Percentiles rank a stretch among this genome's conserved stretches.
phyloP scores from a whole-genome alignment of 176 grass and related monocot genomes.

The Oryza officinalis region DNA sequence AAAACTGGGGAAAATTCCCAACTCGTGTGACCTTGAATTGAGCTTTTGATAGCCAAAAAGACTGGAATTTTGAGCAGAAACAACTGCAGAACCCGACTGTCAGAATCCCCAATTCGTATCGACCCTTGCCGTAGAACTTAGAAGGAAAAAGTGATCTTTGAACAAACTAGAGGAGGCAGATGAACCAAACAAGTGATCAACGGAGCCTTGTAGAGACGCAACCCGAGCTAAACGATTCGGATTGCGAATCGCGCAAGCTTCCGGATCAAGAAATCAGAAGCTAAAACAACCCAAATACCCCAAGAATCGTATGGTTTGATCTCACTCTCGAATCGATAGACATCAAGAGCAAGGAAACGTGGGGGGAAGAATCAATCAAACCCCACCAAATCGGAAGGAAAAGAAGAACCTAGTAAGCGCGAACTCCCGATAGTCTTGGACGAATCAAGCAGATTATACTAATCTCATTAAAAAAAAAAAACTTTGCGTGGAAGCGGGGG shows the following conservation, averaged over 20 bases:
- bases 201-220: background rate
- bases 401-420: background rate
- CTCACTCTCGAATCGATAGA: background rate
- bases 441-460: background rate
- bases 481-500: slow-evolving; percentile 36
- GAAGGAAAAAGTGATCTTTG: background rate
- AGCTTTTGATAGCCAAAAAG: background rate
- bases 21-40: background rate
- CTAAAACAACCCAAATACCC: slow-evolving; percentile 7
- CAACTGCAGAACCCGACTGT: background rate
- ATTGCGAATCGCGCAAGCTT: background rate
- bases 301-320: background rate
- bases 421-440: background rate
- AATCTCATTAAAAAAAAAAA: background rate
- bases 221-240: slow-evolving; percentile 37
- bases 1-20: background rate
- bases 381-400: background rate
- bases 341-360: slow-evolving; percentile 10
- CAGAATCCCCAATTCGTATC: slow-evolving; percentile 34
- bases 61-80: background rate
- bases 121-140: background rate
- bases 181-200: slow-evolving; percentile 12
- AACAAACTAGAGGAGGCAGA: background rate
- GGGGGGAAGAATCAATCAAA: background rate
- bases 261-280: slow-evolving; percentile 26